Base-by-base conservation (phyloP, 2,329 filamentous ascomycete genomes). In the Hymenoscyphus scutula region DNA sequence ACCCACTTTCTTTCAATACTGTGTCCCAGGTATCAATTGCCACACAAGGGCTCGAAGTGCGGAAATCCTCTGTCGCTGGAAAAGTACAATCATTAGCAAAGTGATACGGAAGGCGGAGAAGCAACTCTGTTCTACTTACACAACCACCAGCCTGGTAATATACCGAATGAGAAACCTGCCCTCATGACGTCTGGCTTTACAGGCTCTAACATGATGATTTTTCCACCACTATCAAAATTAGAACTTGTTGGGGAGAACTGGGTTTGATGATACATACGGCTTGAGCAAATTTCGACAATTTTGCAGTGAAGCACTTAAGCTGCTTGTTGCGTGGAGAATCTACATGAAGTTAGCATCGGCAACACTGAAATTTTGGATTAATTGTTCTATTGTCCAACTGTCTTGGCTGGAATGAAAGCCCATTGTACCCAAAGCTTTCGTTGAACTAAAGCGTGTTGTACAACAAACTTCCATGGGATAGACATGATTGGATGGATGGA, bases 91-190 rank as follows among this genome's bases (percentile, higher is more conserved):
- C n/a, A n/a, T n/a, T n/a, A n/a, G n/a, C n/a, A n/a, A n/a, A n/a
- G n/a, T n/a, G n/a, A n/a, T n/a, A n/a, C n/a, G n/a, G n/a, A n/a
- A n/a, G n/a, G n/a, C n/a, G n/a, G n/a, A n/a, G n/a, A n/a, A n/a
- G n/a, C n/a, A n/a, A n/a, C n/a, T n/a, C n/a, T 15, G 1, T 15
- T 15, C 37, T 13, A 38, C 3, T 19, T 29, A 54, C 19, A 10
- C 3, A 71, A 54, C 76, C 75, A 78, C 77, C 76, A 79, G 0
- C 76, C 77, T 11, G 75, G 71, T 0, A 79, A 62, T 2, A 69
- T 62, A 1, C 74, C 74, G 17, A 77, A 73, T 2, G 38, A 19
- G 53, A 61, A 64, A 5, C 59, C 30, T 19, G 48, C n/a, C 64
- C 17, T n/a, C 59, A 51, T 11, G 61, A 56, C 17, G 5, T 48